Conservation (phyloP, 805 yeast species). For the Lipomyces yamadae region DNA sequence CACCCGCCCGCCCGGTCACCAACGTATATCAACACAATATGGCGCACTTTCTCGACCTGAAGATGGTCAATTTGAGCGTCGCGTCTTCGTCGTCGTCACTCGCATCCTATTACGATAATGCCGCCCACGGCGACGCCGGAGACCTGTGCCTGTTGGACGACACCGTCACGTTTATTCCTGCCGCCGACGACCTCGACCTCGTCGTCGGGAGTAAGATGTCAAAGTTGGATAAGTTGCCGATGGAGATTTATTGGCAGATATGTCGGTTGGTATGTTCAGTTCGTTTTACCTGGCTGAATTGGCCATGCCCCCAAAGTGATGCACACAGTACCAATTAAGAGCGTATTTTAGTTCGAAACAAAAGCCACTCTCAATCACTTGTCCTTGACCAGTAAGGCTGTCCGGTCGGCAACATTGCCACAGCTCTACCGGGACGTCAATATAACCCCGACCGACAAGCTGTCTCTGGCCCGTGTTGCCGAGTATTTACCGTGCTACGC, state of each 20-base stretch:
- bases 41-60: not conserved
- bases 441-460: constrained; percentile 9
- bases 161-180: not conserved
- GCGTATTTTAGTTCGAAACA: constrained; percentile 1
- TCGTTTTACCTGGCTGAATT: not conserved
- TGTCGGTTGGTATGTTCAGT: constrained; percentile 26
- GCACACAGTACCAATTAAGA: not conserved
- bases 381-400: constrained; percentile 16
- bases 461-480: constrained; percentile 16
- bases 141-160: not conserved
- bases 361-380: constrained; percentile 16
- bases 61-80: not conserved
- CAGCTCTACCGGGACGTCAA: constrained; percentile 27
- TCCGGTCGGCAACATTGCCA: constrained; percentile 26
- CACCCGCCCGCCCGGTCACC: not conserved
- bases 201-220: not conserved
- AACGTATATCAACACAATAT: not conserved
- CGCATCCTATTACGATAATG: not conserved
- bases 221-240: constrained; percentile 23
- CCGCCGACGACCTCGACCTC: not conserved
- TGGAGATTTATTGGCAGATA: constrained; percentile 33
- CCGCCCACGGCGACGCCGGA: not conserved
- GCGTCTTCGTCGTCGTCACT: not conserved
- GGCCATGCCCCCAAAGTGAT: not conserved
- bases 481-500: constrained; percentile 15